phyloP scores from a whole-genome alignment of 1,139 yeast genomes.

The Kurtzmaniella quercitrusa region DNA sequence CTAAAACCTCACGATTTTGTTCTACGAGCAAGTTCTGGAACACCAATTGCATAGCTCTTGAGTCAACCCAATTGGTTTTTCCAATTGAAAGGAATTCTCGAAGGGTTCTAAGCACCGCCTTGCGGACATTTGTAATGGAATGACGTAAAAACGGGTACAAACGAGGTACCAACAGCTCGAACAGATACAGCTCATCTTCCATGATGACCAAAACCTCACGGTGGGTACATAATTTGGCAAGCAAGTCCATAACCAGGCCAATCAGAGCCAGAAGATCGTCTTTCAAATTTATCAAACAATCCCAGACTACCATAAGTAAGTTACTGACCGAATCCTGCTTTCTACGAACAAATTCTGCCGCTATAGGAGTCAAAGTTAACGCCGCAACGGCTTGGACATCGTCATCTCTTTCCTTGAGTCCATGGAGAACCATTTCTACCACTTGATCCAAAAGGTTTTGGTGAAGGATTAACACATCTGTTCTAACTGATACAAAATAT shows the following conservation, averaged over 20 bases:
- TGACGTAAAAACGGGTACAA: conserved; percentile 91
- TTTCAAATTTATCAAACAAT: conserved; percentile 72
- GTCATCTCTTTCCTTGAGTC: conserved; percentile 80
- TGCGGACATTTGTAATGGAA: conserved; percentile 87
- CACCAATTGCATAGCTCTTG: conserved; percentile 65
- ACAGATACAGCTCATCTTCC: conserved; percentile 57
- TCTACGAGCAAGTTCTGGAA: conserved; percentile 88
- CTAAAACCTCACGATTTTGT: conserved; percentile 71
- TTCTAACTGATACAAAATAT: conserved; percentile 86
- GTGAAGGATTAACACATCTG: conserved; percentile 62
- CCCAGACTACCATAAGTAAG: conserved; percentile 80
- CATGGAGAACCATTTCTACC: conserved; percentile 81
- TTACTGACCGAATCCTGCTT: conserved; percentile 58
- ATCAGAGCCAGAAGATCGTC: conserved; percentile 94
- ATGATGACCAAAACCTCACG: conserved; percentile 71
- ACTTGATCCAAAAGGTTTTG: conserved; percentile 65
- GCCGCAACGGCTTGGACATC: conserved; percentile 98
- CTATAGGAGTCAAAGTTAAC: conserved; percentile 85
- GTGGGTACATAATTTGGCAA: conserved; percentile 84
- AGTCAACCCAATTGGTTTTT: conserved; percentile 77
- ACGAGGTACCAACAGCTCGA: conserved; percentile 80
- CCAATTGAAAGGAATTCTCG: conserved; percentile 70
- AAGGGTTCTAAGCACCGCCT: conserved; percentile 79
- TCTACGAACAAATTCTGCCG: conserved; percentile 71
- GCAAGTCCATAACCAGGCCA: conserved; percentile 92